A percentile compares a stretch with the other conserved stretches of the same genome.
These are phyloP conservation scores for Coffea humblotiana DNA, from an alignment of 305 asterid genomes.

Conservation along the genomic window DNA sequence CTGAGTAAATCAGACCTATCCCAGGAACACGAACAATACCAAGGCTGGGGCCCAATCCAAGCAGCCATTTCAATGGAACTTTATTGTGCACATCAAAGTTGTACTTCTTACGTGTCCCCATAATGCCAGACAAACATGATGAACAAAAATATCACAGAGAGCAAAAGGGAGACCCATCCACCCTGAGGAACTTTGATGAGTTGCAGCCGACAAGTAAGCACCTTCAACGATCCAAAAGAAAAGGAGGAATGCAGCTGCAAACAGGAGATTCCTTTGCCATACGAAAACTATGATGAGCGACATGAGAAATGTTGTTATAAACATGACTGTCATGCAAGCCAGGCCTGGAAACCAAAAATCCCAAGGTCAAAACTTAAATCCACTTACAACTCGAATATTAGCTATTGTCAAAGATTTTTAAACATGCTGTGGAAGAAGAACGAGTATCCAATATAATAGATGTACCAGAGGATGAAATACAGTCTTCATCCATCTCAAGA, in stretches of 20 bases:
- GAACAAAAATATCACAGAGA: slow-evolving; percentile 64
- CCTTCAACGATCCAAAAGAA: slow-evolving; percentile 75
- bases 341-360: slow-evolving; percentile 57
- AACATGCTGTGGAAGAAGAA: not conserved
- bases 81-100: slow-evolving; percentile 88
- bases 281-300: slow-evolving; percentile 81
- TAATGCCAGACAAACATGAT: slow-evolving; percentile 95
- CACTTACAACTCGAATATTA: not conserved
- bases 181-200: slow-evolving; percentile 81
- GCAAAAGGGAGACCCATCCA: slow-evolving; percentile 89
- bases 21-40: slow-evolving; percentile 98
- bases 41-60: slow-evolving; percentile 91
- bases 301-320: slow-evolving; percentile 91
- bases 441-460: not conserved
- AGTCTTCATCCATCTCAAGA: not conserved
- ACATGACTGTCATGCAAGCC: slow-evolving; percentile 97
- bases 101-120: slow-evolving; percentile 86
- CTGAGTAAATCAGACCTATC: slow-evolving; percentile 91
- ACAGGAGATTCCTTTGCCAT: slow-evolving; percentile 65
- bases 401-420: not conserved
- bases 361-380: slow-evolving; percentile 10
- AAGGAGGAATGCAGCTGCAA: slow-evolving; percentile 60
- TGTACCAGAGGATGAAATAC: not conserved
- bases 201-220: slow-evolving; percentile 60
- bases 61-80: slow-evolving; percentile 88